These are phyloP conservation scores for Phytophthora cactorum DNA, from an alignment of 352 stramenopile species.

Conservation along the genomic window DNA sequence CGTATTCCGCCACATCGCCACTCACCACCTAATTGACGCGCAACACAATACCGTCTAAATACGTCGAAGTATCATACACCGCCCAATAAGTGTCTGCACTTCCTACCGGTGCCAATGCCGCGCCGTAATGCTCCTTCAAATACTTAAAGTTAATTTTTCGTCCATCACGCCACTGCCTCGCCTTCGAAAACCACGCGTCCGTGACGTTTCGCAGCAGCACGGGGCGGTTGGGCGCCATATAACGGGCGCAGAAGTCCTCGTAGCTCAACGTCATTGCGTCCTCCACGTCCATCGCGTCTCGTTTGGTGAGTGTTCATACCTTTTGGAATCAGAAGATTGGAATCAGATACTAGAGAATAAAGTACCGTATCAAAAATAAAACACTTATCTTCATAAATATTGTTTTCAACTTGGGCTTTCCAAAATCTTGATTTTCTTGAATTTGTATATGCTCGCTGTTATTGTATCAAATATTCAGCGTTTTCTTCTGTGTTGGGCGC, in stretches of 20 bases:
- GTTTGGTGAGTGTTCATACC: too few species aligned
- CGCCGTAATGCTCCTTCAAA: slow-evolving; percentile 52
- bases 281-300: slow-evolving; percentile 53
- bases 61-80: neutral
- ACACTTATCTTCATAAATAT: too few species aligned
- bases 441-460: too few species aligned
- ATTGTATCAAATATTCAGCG: too few species aligned
- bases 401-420: too few species aligned
- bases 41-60: neutral
- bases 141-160: slow-evolving; percentile 49
- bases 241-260: slow-evolving; percentile 72
- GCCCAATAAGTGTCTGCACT: neutral
- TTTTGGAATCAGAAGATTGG: too few species aligned
- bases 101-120: slow-evolving; percentile 59
- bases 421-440: too few species aligned
- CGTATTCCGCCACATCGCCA: slow-evolving; percentile 65
- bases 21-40: slow-evolving; percentile 54
- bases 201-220: slow-evolving; percentile 75
- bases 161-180: slow-evolving; percentile 32
- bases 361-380: too few species aligned
- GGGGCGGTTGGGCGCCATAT: slow-evolving; percentile 71
- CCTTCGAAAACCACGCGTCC: slow-evolving; percentile 31
- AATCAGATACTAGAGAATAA: too few species aligned
- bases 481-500: too few species aligned
- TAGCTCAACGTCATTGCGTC: slow-evolving; percentile 68